Conservation (phyloP, 2,329 filamentous ascomycete species). For the Drechslerella stenobrocha region DNA sequence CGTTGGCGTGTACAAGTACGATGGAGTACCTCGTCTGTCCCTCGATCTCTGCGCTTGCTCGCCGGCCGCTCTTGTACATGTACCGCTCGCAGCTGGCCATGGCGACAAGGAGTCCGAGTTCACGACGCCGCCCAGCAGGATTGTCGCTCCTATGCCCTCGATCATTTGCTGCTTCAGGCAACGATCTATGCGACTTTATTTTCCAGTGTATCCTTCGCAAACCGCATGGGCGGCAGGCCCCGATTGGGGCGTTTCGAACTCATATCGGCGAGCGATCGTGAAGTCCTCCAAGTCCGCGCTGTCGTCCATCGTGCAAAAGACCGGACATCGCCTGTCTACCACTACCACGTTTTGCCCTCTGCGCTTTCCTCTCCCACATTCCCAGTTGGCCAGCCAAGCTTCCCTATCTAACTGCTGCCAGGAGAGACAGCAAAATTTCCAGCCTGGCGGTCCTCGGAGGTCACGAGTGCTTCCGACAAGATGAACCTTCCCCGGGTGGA, state of each 20-base stretch:
- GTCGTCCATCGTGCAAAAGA: too few relatives aligned
- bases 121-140: conserved; percentile 16
- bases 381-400: conserved; percentile 3
- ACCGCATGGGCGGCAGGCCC: too few relatives aligned
- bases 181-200: conserved; percentile 37
- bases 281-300: too few relatives aligned
- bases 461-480: background rate
- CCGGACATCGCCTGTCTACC: too few relatives aligned
- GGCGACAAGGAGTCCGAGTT: background rate
- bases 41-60: too few relatives aligned
- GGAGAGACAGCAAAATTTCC: background rate
- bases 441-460: conserved; percentile 2
- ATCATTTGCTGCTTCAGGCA: conserved; percentile 44
- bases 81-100: background rate
- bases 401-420: background rate
- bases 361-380: background rate
- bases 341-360: background rate
- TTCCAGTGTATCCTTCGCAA: too few relatives aligned
- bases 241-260: conserved; percentile 47
- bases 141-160: conserved; percentile 42
- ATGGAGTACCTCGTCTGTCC: too few relatives aligned
- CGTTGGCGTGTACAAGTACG: conserved; percentile 17
- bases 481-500: conserved; percentile 6
- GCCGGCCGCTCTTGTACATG: background rate
- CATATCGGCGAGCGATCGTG: conserved; percentile 25